phyloP scores from a whole-genome alignment of 2,329 filamentous ascomycete genomes.

The Cladosporium halotolerans region DNA sequence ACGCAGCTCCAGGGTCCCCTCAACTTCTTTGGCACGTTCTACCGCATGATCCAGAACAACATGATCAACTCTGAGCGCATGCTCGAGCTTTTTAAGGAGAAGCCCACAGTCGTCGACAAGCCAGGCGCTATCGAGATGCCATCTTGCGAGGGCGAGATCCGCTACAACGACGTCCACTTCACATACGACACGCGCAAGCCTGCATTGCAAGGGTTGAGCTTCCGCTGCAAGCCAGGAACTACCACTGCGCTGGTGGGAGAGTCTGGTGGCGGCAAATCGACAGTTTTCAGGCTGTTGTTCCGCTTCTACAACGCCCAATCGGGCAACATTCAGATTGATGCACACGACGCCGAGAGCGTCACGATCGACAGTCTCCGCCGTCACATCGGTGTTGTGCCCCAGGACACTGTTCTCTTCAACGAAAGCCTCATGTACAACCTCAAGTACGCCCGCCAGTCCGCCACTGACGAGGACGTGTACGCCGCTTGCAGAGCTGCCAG shows the following conservation, averaged over 20 bases:
- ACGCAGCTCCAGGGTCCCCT: conserved; percentile 64
- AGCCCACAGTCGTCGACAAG: conserved; percentile 80
- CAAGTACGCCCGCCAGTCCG: conserved; percentile 76
- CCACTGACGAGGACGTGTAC: conserved; percentile 74
- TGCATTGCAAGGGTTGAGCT: conserved; percentile 75
- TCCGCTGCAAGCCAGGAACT: conserved; percentile 80
- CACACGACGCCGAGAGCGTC: conserved; percentile 66
- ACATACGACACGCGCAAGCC: conserved; percentile 82
- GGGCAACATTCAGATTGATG: conserved; percentile 79
- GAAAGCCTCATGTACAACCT: conserved; percentile 93
- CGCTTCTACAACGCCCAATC: conserved; percentile 85
- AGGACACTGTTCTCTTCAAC: conserved; percentile 94
- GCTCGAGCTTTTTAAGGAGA: conserved; percentile 91
- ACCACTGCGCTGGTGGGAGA: conserved; percentile 95
- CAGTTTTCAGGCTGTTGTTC: conserved; percentile 90
- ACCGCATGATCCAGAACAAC: conserved; percentile 88
- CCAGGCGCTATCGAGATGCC: conserved; percentile 57
- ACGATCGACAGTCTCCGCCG: conserved; percentile 89
- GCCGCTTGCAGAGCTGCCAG: conserved; percentile 78
- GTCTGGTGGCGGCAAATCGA: conserved; percentile 95
- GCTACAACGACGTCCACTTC: conserved; percentile 84
- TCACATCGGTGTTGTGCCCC: conserved; percentile 92
- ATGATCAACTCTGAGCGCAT: conserved; percentile 97
- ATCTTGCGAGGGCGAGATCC: conserved; percentile 71
- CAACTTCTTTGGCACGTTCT: conserved; percentile 83